phyloP scores from a whole-genome alignment of 805 yeast species.

The Metschnikowia gelsemii region DNA sequence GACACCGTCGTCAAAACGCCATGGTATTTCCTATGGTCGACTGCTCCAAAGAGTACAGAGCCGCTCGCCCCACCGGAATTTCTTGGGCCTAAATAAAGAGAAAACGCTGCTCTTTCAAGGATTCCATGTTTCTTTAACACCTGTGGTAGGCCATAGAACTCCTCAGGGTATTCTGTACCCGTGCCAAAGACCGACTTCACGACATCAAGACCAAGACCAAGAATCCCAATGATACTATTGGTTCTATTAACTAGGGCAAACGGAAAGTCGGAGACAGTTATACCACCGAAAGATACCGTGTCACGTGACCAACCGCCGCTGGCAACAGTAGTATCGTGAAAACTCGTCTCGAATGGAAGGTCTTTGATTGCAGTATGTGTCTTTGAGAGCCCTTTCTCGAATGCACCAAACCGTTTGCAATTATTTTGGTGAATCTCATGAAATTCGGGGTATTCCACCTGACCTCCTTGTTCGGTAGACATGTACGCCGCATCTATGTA shows the following conservation, averaged over 20 bases:
- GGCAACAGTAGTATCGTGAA: constrained; percentile 50
- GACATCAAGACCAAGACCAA: constrained; percentile 61
- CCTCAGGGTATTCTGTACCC: constrained; percentile 40
- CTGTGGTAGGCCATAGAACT: constrained; percentile 53
- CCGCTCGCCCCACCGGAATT: too few relatives aligned
- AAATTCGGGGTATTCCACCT: too few relatives aligned
- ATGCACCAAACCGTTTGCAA: too few relatives aligned
- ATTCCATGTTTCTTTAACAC: constrained; percentile 57
- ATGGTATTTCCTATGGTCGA: constrained; percentile 40
- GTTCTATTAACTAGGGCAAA: constrained; percentile 73
- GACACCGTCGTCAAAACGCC: constrained; percentile 35
- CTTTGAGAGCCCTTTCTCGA: too few relatives aligned
- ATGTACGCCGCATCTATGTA: too few relatives aligned
- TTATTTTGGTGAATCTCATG: too few relatives aligned
- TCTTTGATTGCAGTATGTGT: too few relatives aligned
- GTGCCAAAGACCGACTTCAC: constrained; percentile 2
- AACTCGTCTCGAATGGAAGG: constrained; percentile 37
- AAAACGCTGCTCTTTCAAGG: constrained; percentile 55
- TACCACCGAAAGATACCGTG: constrained; percentile 50
- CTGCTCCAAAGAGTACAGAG: constrained; percentile 42
- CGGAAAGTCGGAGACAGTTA: constrained; percentile 49
- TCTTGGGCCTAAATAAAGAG: constrained; percentile 50
- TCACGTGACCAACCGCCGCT: constrained; percentile 61
- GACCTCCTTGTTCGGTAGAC: too few relatives aligned
- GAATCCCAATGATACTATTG: constrained; percentile 64